Base-by-base conservation (phyloP, 495 filamentous ascomycete species). In the Podospora australis region DNA sequence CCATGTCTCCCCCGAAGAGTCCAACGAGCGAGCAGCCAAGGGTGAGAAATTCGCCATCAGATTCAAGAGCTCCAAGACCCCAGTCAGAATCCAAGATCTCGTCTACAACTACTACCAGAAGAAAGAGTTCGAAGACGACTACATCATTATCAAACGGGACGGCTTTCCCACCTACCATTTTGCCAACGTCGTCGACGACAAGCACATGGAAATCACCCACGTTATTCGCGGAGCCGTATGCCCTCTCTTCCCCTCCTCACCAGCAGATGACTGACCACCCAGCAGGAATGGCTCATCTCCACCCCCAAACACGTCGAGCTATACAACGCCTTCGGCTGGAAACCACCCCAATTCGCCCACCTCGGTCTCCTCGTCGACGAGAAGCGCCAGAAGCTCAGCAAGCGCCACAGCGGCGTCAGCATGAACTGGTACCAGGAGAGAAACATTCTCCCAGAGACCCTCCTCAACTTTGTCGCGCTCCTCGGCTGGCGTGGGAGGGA, bases 141-240 rank as follows among this genome's bases (percentile, higher is more conserved):
- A 87, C 7, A 82, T 98, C 53, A 70, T 98, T 36, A 63, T 95
- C 22, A 98, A 97, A 66, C 82, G 81, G 6, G 92, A 98, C 58
- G 90, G 90, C 0, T 81, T 83, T 44, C 92, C 92, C 1, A 97
- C 92, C 7, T 98, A 98, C 59, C 92, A 97, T 63, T 81, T 98
- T 44, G 92, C 92, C 3, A 97, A 96, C 65, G 90, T 98, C 20
- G 83, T 98, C 17, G 92, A 98, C 63, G 92, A 98, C 63, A 87
- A 94, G 60, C 68, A 78, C 41, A 98, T 98, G 92, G 65, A 85
- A 43, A 94, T 98, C 59, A 97, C 89, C 3, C 90, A 96, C 67
- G 94, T 98, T 20, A 85, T 97, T 43, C 80, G 92, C 32, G 92
- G 88, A 41, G 78, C 82, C 6, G 88, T 87, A 66, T 62, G 83